These are phyloP conservation scores for Beauveria caledonica DNA, from an alignment of 2,329 filamentous ascomycete genomes.

Conservation along the genomic window DNA sequence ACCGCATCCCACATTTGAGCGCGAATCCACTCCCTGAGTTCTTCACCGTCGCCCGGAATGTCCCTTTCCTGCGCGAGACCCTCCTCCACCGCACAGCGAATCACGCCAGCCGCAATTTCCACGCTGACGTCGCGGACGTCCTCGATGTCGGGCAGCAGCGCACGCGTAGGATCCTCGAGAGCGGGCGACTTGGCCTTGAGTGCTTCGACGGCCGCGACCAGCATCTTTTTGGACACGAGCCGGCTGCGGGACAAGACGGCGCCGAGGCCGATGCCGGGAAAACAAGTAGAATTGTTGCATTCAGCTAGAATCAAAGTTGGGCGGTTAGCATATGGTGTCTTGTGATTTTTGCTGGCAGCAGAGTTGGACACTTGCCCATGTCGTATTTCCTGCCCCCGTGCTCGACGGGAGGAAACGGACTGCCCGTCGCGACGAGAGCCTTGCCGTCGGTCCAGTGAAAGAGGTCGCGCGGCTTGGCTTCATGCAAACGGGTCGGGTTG, in stretches of 20 bases:
- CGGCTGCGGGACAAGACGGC: constrained; percentile 61
- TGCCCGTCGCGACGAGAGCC: constrained; percentile 74
- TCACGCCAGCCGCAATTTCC: constrained; percentile 66
- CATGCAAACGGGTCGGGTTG: constrained; percentile 77
- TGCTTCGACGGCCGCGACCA: constrained; percentile 70
- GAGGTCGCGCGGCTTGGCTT: constrained; percentile 70
- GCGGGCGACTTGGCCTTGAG: constrained; percentile 66
- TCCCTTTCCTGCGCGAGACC: constrained; percentile 54
- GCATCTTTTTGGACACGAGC: constrained; percentile 66
- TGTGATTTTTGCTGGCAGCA: too few relatives aligned
- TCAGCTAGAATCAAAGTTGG: too few relatives aligned
- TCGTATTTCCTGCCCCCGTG: constrained; percentile 37
- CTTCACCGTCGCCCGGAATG: constrained; percentile 50
- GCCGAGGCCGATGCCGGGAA: constrained; percentile 79
- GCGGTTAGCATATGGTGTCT: too few relatives aligned
- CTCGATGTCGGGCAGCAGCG: constrained; percentile 67
- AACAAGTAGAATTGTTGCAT: constrained; percentile 83
- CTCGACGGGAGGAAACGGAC: constrained; percentile 66
- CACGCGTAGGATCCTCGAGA: constrained; percentile 51
- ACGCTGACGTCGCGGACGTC: constrained; percentile 70
- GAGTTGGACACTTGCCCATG: constrained; percentile 35
- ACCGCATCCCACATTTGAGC: constrained; percentile 74
- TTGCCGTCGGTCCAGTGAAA: constrained; percentile 70
- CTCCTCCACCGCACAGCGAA: constrained; percentile 62
- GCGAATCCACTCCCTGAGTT: constrained; percentile 62